phyloP scores from a whole-genome alignment of 495 filamentous ascomycete species.

The Viridothelium virens region DNA sequence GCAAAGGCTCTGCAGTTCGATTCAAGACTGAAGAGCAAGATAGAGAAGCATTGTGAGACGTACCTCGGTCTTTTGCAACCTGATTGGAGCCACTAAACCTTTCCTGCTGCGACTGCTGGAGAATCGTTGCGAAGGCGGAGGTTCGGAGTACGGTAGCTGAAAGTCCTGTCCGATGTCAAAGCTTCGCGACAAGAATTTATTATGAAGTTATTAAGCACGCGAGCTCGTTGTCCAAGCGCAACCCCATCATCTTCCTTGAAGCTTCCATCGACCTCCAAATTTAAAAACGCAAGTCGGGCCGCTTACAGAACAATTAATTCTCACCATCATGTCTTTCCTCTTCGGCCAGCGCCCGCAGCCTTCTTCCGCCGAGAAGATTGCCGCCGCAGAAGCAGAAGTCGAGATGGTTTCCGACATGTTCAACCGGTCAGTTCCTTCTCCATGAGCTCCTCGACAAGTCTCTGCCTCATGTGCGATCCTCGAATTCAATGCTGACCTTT shows the following conservation, averaged over 20 bases:
- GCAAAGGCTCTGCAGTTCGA: too few species aligned
- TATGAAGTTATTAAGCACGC: conserved; percentile 14
- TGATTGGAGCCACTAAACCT: neutral
- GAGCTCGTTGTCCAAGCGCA: neutral
- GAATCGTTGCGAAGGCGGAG: neutral
- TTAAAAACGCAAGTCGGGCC: neutral
- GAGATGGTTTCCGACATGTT: conserved; percentile 97
- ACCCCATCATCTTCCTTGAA: neutral
- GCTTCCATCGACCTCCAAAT: neutral
- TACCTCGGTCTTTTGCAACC: too few species aligned
- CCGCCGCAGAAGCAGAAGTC: conserved; percentile 84
- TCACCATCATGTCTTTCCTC: conserved; percentile 81
- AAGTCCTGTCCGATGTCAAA: neutral
- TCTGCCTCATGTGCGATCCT: neutral
- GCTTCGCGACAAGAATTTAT: neutral
- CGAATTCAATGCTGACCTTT: conserved; percentile 10
- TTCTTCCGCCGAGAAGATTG: conserved; percentile 91
- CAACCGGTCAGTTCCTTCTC: conserved; percentile 57
- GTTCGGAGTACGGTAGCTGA: neutral
- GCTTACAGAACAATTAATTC: neutral
- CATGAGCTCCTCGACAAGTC: conserved; percentile 3
- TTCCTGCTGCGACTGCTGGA: neutral
- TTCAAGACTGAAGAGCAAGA: too few species aligned
- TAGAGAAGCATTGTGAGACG: too few species aligned
- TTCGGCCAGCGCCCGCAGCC: conserved; percentile 75